Evolutionary conservation across 2,329 filamentous ascomycete genomes (phyloP).

Genomic region (Nemania sp.): DNA sequence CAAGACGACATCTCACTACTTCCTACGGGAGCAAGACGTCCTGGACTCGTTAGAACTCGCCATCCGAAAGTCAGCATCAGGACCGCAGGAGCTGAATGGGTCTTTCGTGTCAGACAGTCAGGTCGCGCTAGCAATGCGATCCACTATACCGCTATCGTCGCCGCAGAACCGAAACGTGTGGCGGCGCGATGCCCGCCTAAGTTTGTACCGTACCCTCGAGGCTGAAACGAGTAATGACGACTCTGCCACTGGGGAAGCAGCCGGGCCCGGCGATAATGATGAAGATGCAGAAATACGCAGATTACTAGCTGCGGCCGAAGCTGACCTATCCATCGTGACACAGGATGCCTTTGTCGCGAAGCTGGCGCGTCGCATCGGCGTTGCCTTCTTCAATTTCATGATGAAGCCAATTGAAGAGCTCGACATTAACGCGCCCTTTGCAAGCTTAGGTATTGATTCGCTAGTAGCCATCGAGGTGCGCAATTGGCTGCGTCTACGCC

Average conservation of each 20-base stretch:
- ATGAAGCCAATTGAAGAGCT: constrained; percentile 30
- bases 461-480: constrained; percentile 36
- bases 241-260: not conserved
- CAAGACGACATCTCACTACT: constrained; percentile 10
- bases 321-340: constrained; percentile 10
- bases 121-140: constrained; percentile 17
- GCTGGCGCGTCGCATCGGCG: constrained; percentile 17
- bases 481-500: constrained; percentile 23
- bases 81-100: not conserved
- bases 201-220: constrained; percentile 21
- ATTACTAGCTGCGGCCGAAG: constrained; percentile 11
- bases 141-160: constrained; percentile 19
- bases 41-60: constrained; percentile 28
- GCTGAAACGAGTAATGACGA: not conserved
- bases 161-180: constrained; percentile 24
- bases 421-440: constrained; percentile 12
- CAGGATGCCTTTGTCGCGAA: constrained; percentile 7
- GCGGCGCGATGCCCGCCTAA: constrained; percentile 24
- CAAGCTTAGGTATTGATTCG: constrained; percentile 25
- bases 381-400: constrained; percentile 24
- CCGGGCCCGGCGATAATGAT: not conserved
- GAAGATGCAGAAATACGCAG: constrained; percentile 15
- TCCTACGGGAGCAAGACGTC: constrained; percentile 20
- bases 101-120: constrained; percentile 16
- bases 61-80: constrained; percentile 17